Conservation (phyloP, 805 yeast genomes). For the Yamadazyma sp. region DNA sequence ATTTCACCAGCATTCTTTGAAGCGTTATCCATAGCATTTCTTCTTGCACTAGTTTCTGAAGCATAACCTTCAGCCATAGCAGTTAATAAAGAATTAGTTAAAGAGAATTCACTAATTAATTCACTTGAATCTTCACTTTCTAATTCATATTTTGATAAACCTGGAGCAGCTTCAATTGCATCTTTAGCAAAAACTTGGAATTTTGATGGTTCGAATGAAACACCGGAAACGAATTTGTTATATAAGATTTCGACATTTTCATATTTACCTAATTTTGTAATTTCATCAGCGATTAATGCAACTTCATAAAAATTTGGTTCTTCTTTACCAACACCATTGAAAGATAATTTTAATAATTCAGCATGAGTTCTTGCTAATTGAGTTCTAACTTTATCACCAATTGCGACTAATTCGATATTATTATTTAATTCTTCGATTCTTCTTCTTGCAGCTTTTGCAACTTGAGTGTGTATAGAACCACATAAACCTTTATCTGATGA, state of each 20-base stretch:
- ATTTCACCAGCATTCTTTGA: constrained; percentile 99
- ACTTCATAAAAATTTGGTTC: constrained; percentile 93
- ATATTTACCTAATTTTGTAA: constrained; percentile 66
- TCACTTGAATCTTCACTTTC: constrained; percentile 66
- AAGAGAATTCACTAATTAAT: constrained; percentile 77
- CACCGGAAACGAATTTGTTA: constrained; percentile 85
- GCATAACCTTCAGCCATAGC: constrained; percentile 99
- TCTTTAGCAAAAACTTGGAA: constrained; percentile 65
- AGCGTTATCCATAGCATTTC: constrained; percentile 99
- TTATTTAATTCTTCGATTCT: constrained; percentile 60
- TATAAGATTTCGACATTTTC: constrained; percentile 75
- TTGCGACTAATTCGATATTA: constrained; percentile 71
- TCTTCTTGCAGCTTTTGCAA: constrained; percentile 82
- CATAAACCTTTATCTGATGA: constrained; percentile 98
- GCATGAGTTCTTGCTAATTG: constrained; percentile 85
- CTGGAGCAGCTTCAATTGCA: constrained; percentile 80
- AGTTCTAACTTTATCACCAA: constrained; percentile 92
- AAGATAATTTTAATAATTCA: constrained; percentile 64
- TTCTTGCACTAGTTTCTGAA: constrained; percentile 96
- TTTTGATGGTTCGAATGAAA: constrained; percentile 81
- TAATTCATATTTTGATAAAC: constrained; percentile 76
- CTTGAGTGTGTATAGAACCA: constrained; percentile 96
- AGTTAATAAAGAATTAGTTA: constrained; percentile 84
- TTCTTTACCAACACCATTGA: constrained; percentile 93
- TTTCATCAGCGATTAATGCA: constrained; percentile 82